Evolutionary conservation across 352 stramenopile species (phyloP), one percentile per base, ranked within the genome.

Genomic region (Phytopythium boreale): DNA sequence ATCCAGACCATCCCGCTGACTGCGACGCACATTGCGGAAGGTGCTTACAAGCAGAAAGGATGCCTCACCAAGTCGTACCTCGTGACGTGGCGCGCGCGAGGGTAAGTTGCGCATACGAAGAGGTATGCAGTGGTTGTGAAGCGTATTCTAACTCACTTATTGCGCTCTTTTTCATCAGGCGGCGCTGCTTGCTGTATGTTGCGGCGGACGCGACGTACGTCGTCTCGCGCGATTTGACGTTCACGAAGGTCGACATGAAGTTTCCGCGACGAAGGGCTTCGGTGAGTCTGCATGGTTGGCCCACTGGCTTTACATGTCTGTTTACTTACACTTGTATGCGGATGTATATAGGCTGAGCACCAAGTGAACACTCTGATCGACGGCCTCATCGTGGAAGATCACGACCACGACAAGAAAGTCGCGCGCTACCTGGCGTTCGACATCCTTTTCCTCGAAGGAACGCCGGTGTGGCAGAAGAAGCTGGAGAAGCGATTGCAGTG

Each of bases 191-290:
- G 66, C 68, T 96, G 24, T 92, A 87, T 62, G 74, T 89, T 22
- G 76, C 80, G 36, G 77, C 83, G 8, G 79, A 80, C 19, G 85
- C 74, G 20, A 90, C 84, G 22, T 94, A 91, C 52, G 76, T 96
- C 15, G 80, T 96, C 8, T 96, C 85, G 44, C 84, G 87, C 1
- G 73, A 91, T 64, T 86, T 90, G 77, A 84, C 85, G 0, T 92
- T 96, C 56, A 92, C 87, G 12, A 93, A 94, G 69, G 78, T 94
- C n/a, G 74, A 90, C 24, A 92, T 96, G 82, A 93, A 93, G 63
- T 93, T 96, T 50, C 85, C 87, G n/a, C 84, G 85, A 47, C 81
- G 84, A 65, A 80, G 85, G 59, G 75, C 79, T 12, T 63, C 79
- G 69, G 85, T 95, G 73, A 22, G 49, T 24, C 24, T 41, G 64